Base-by-base conservation (phyloP, 2,329 filamentous ascomycete genomes). In the Fusarium albidum region DNA sequence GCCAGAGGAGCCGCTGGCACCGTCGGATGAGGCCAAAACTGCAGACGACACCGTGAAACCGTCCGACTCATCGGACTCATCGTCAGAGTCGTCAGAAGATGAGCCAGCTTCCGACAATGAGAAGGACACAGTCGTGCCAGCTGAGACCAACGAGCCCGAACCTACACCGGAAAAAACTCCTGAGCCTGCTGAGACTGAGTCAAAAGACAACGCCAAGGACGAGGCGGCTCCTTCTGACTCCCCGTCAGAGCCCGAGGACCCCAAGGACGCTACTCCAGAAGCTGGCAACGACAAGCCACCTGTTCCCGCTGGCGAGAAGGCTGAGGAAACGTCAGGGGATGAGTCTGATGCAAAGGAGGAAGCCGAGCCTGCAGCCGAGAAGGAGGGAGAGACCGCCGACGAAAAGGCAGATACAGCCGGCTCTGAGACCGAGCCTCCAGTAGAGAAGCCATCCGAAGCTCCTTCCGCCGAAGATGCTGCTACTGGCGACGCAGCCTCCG, bases 211-310 rank as follows among this genome's bases (percentile, higher is more conserved):
- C 31, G 37, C 27, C 3, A 48, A 59, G 37, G 45, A 53, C 15
- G 52, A 62, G 13, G 5, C 21, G 17, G 29, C 21, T 26, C 8
- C 38, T n/a, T 21, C 52, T 17, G 63, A 59, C 6, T n/a, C 28
- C 33, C 12, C 37, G 3, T 21, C 14, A 27, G 31, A 44, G 11
- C 32, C 33, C 17, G 52, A 44, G 18, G n/a, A 49, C 14, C 21
- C 26, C 8, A 38, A 52, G 11, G 33, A 50, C 21, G 21, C 4
- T 21, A 21, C 21, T 21, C 7, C 21, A 4, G 21, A 21, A 21
- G 21, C 21, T 5, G 21, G 7, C 5, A 7, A 21, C 21, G 21
- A 21, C 21, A 21, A 21, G 21, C 7, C 21, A 21, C 21, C 21
- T 33, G 33, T 39, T 41, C 38, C 48, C 33, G 27, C 25, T 9